These are phyloP conservation scores for Xylaria venustula DNA, from an alignment of 495 filamentous ascomycete species.

Conservation along the genomic window DNA sequence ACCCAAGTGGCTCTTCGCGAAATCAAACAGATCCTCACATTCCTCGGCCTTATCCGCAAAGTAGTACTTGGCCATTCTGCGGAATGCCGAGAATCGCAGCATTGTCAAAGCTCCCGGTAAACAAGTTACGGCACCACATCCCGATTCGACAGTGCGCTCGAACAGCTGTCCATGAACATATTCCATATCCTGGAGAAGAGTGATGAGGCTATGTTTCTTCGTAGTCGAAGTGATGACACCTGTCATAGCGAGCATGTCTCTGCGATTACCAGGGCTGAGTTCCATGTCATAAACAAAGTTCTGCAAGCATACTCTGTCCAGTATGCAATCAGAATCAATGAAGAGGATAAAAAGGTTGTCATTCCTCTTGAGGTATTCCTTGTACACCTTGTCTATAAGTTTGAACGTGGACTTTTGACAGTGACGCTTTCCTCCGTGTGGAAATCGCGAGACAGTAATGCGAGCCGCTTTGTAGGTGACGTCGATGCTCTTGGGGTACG, in stretches of 20 bases:
- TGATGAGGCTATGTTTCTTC: constrained; percentile 83
- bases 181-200: constrained; percentile 95
- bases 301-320: constrained; percentile 89
- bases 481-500: constrained; percentile 89
- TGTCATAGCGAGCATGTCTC: constrained; percentile 97
- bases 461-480: constrained; percentile 77
- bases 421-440: constrained; percentile 88
- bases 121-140: constrained; percentile 92
- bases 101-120: constrained; percentile 93
- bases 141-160: constrained; percentile 94
- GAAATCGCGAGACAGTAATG: constrained; percentile 90
- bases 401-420: constrained; percentile 95
- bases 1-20: constrained; percentile 90
- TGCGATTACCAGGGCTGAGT: constrained; percentile 86
- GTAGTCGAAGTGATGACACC: constrained; percentile 97
- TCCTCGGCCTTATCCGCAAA: constrained; percentile 97
- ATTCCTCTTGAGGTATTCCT: constrained; percentile 80
- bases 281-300: constrained; percentile 99
- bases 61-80: constrained; percentile 97
- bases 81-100: constrained; percentile 92
- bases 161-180: constrained; percentile 98
- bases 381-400: constrained; percentile 91
- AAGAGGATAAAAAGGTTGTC: constrained; percentile 96
- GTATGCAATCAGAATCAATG: constrained; percentile 97
- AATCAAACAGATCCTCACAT: constrained; percentile 95